A percentile compares a stretch with the other conserved stretches of the same genome.
phyloP scores from a whole-genome alignment of 2,329 filamentous ascomycete genomes.

The Xylaria sp. region DNA sequence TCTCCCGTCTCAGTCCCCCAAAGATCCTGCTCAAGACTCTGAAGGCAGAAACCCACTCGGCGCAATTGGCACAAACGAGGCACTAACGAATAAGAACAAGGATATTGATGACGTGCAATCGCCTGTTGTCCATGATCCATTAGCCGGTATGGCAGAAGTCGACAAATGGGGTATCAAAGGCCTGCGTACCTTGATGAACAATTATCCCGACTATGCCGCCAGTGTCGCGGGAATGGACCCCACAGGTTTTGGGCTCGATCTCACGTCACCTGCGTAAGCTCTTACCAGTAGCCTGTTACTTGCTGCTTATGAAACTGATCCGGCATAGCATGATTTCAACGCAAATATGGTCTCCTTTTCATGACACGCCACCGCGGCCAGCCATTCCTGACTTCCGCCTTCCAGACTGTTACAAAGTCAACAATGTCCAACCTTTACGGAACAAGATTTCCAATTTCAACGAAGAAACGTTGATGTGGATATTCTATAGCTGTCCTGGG shows the following conservation, averaged over 20 bases:
- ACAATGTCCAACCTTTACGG: constrained; percentile 68
- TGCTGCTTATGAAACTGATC: constrained; percentile 21
- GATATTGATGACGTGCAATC: constrained; percentile 50
- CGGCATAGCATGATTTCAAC: constrained; percentile 58
- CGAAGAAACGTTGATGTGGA: constrained; percentile 72
- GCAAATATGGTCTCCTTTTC: constrained; percentile 66
- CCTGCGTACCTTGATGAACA: constrained; percentile 66
- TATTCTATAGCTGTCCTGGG: constrained; percentile 70
- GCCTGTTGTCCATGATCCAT: constrained; percentile 59
- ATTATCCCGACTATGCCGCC: constrained; percentile 66
- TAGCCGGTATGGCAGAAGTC: constrained; percentile 64
- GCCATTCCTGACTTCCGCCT: constrained; percentile 62
- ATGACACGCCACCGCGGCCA: constrained; percentile 63
- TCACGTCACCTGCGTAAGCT: constrained; percentile 63
- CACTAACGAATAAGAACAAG: constrained; percentile 46
- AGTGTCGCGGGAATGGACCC: constrained; percentile 67
- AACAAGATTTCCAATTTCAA: constrained; percentile 71
- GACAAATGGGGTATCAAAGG: constrained; percentile 72
- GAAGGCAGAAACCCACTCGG: constrained; percentile 51
- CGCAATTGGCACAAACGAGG: constrained; percentile 53
- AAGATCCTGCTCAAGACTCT: constrained; percentile 43
- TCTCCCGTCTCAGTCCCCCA: constrained; percentile 42
- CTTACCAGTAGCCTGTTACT: neutral
- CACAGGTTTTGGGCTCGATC: constrained; percentile 61
- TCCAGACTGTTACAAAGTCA: constrained; percentile 71